These are phyloP conservation scores for Quercus bicolor DNA, from an alignment of 306 rosid genomes.

Conservation along the genomic window DNA sequence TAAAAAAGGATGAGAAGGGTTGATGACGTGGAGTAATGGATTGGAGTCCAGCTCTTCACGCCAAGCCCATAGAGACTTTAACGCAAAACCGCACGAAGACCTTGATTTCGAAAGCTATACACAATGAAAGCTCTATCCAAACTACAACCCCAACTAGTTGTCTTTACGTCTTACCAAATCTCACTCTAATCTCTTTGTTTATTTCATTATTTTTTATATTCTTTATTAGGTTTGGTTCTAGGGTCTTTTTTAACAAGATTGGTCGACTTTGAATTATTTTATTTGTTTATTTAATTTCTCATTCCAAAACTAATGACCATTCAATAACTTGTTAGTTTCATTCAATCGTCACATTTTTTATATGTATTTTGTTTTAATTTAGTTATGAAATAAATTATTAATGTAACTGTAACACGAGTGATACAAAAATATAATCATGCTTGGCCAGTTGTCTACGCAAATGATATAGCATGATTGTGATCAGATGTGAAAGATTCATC, in stretches of 20 bases:
- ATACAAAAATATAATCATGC: conserved; percentile 5
- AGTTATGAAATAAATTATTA: too few species aligned
- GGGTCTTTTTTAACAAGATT: conserved; percentile 34
- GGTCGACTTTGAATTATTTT: neutral
- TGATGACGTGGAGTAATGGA: conserved; percentile 57
- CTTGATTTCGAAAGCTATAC: conserved; percentile 32
- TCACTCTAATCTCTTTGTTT: conserved; percentile 14
- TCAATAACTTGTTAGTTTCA: neutral
- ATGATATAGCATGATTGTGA: neutral
- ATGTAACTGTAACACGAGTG: neutral
- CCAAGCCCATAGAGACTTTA: conserved; percentile 50
- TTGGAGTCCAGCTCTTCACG: conserved; percentile 61
- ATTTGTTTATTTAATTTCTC: neutral
- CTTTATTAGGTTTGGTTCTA: conserved; percentile 23
- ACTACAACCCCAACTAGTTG: conserved; percentile 30
- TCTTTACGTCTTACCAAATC: conserved; percentile 35
- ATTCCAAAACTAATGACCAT: neutral
- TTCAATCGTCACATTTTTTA: neutral
- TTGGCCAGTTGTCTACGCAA: neutral
- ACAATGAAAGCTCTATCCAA: conserved; percentile 45
- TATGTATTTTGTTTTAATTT: neutral
- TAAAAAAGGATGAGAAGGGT: conserved; percentile 22
- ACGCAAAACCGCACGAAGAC: conserved; percentile 42
- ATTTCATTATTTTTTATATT: conserved; percentile 5
- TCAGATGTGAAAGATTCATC: neutral